Conservation (phyloP, 1,284 basidiomycete species). For the Agroathelia rolfsii region DNA sequence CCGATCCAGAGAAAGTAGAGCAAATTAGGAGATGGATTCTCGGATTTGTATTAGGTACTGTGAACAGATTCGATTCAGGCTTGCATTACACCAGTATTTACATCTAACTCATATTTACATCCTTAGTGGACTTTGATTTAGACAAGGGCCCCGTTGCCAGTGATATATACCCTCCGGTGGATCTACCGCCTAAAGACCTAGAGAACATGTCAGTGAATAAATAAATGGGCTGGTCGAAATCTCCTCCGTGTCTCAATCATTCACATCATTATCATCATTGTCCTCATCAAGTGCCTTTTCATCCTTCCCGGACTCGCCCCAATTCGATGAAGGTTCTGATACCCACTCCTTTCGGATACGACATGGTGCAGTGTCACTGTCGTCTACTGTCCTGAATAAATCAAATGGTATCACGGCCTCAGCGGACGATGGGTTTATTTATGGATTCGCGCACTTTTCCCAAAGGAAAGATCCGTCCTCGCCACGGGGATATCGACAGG, state of each 20-base stretch:
- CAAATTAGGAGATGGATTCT: conserved; percentile 71
- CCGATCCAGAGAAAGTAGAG: conserved; percentile 37
- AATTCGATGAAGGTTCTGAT: conserved; percentile 68
- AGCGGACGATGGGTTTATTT: conserved; percentile 59
- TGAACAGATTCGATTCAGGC: conserved; percentile 15
- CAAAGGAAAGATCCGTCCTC: conserved; percentile 61
- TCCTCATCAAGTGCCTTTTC: conserved; percentile 70
- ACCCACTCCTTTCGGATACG: conserved; percentile 68
- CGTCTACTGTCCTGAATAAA: conserved; percentile 18
- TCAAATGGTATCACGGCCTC: conserved; percentile 24
- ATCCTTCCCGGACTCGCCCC: conserved; percentile 84
- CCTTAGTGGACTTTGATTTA: conserved; percentile 77
- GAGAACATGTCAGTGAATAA: conserved; percentile 73
- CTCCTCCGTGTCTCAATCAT: conserved; percentile 5
- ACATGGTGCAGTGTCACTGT: conserved; percentile 20
- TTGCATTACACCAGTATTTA: not conserved
- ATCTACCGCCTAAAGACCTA: conserved; percentile 53
- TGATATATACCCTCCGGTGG: conserved; percentile 55
- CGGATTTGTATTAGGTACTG: conserved; percentile 71
- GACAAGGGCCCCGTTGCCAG: conserved; percentile 81
- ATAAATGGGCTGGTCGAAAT: not conserved
- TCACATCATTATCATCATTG: conserved; percentile 8
- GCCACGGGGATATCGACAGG: conserved; percentile 84
- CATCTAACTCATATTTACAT: conserved; percentile 7
- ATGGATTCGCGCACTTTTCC: conserved; percentile 79